Evolutionary conservation across 257 asterid species (phyloP).

Genomic region (Salvia rosmarinus): DNA sequence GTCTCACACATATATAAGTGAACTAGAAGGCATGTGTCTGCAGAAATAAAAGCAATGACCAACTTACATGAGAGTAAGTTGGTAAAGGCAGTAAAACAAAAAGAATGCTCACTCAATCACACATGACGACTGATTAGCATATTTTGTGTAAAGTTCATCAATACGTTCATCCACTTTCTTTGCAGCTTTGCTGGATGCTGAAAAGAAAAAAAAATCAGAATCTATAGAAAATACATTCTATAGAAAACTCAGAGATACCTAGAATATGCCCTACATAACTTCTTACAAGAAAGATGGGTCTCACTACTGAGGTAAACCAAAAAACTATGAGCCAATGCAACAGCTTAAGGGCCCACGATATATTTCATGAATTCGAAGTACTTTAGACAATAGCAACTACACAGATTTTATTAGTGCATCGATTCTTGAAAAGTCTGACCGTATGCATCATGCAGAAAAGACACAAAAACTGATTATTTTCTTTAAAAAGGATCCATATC

Average conservation of each 20-base stretch:
- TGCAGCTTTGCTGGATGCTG: conserved; percentile 80
- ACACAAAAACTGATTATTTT: conserved; percentile 11
- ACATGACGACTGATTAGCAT: conserved; percentile 54
- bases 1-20: neutral
- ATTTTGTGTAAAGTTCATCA: conserved; percentile 62
- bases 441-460: conserved; percentile 26
- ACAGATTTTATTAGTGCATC: neutral
- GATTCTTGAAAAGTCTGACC: conserved; percentile 9
- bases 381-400: conserved; percentile 9
- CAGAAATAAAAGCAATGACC: conserved; percentile 13
- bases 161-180: conserved; percentile 64
- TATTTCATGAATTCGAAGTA: conserved; percentile 5
- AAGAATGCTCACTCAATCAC: conserved; percentile 71
- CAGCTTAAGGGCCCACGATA: neutral
- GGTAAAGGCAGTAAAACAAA: conserved; percentile 1
- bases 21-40: neutral
- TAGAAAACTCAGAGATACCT: neutral
- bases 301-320: conserved; percentile 4
- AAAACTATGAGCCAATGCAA: neutral
- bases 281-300: neutral
- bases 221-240: neutral
- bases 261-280: neutral
- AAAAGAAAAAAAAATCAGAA: conserved; percentile 13
- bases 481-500: conserved; percentile 8
- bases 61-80: neutral